A percentile compares a stretch with the other conserved stretches of the same genome.
phyloP scores from a whole-genome alignment of 192 early-diverging fungal species.

The Cetraspora pellucida region DNA sequence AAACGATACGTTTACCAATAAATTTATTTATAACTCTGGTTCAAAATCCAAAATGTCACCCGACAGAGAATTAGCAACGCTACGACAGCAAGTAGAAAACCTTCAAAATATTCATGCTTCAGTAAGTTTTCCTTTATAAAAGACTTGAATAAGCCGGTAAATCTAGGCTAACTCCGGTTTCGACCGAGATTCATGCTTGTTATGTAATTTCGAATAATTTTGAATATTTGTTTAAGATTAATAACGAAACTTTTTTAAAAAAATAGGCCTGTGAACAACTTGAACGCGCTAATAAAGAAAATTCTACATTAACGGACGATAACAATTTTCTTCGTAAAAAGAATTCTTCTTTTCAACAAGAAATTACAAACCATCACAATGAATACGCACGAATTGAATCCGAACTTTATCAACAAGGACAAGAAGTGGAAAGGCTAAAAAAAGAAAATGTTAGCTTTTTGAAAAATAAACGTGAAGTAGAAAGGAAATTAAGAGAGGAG shows the following conservation, averaged over 20 bases:
- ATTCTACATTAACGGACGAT: constrained; percentile 8
- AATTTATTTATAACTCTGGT: background rate
- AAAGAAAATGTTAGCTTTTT: constrained; percentile 29
- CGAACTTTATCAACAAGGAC: constrained; percentile 30
- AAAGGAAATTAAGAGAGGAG: constrained; percentile 34
- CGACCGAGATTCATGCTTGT: no score
- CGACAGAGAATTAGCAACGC: background rate
- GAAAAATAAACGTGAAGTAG: constrained; percentile 32
- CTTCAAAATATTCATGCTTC: background rate
- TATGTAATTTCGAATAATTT: background rate
- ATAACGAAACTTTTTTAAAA: no score
- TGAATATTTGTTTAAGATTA: no score
- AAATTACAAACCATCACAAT: constrained; percentile 23
- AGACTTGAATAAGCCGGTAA: no score
- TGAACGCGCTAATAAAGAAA: constrained; percentile 11
- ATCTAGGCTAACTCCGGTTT: no score
- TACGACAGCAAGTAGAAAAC: constrained; percentile 1
- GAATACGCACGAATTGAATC: constrained; percentile 23
- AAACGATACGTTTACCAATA: background rate
- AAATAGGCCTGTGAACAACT: constrained; percentile 33
- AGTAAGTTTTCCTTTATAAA: background rate
- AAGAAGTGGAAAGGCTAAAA: constrained; percentile 30
- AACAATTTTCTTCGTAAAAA: constrained; percentile 30
- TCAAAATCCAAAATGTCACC: background rate
- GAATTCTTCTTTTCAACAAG: constrained; percentile 8